A percentile compares a stretch with the other conserved stretches of the same genome.
phyloP scores from a whole-genome alignment of 1,284 basidiomycete genomes.

The Marasmius sp. region DNA sequence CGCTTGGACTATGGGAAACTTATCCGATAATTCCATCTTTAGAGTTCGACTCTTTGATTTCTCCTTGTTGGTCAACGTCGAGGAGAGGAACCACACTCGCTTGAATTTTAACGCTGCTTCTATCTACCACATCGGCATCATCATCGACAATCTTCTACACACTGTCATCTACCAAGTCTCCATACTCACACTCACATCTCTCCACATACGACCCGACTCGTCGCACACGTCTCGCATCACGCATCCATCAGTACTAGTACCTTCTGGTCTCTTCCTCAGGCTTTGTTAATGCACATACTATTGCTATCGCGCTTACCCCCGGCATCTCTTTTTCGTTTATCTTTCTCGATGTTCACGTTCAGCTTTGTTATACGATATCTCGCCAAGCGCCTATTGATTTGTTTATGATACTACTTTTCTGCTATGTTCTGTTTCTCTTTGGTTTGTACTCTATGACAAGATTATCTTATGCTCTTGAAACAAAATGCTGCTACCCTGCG shows the following conservation, averaged over 20 bases:
- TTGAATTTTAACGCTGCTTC: not conserved
- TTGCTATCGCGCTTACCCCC: not conserved
- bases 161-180: not conserved
- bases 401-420: not conserved
- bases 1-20: constrained; percentile 62
- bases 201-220: not conserved
- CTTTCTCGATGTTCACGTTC: not conserved
- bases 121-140: not conserved
- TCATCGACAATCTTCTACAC: not conserved
- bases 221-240: not conserved
- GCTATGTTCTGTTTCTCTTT: not conserved
- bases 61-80: not conserved
- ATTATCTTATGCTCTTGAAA: not conserved
- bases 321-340: not conserved
- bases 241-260: not conserved
- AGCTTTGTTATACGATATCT: not conserved
- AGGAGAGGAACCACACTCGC: not conserved
- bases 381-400: not conserved
- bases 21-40: constrained; percentile 43
- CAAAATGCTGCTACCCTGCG: not conserved
- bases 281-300: not conserved
- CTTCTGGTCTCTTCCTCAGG: not conserved
- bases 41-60: not conserved
- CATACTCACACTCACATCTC: not conserved
- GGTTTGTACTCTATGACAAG: too few species aligned